phyloP scores from a whole-genome alignment of 1,284 basidiomycete genomes.

The Apiotrichum gamsii region DNA sequence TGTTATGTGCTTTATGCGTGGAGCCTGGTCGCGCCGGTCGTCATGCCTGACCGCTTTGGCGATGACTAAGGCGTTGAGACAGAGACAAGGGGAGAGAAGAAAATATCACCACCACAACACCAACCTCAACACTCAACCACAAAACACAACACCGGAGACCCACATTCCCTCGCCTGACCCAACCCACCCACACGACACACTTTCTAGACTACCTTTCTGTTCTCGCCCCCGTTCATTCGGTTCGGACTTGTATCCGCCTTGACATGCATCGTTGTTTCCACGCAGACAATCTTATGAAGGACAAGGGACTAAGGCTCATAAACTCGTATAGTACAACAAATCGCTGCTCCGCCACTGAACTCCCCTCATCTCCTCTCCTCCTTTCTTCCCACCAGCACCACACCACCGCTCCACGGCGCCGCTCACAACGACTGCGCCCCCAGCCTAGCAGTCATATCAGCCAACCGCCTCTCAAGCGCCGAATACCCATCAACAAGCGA shows the following conservation, averaged over 20 bases:
- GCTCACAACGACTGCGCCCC: too few species aligned
- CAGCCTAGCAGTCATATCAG: slow-evolving; percentile 5
- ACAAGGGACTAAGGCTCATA: neutral
- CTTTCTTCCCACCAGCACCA: too few species aligned
- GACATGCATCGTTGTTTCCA: slow-evolving; percentile 10
- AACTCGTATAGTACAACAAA: neutral
- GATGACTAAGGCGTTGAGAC: slow-evolving; percentile 32
- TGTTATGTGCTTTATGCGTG: slow-evolving; percentile 84
- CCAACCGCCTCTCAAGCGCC: slow-evolving; percentile 11
- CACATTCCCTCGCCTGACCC: too few species aligned
- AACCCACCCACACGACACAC: neutral
- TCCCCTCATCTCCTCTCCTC: neutral
- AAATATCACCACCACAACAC: too few species aligned
- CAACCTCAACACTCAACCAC: too few species aligned
- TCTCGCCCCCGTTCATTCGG: too few species aligned
- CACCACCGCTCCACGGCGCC: too few species aligned
- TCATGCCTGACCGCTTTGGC: slow-evolving; percentile 64
- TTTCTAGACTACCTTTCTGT: too few species aligned
- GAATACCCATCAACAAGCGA: slow-evolving; percentile 5
- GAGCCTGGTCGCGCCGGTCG: slow-evolving; percentile 81
- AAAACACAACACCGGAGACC: too few species aligned
- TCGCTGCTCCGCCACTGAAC: neutral
- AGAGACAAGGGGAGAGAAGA: too few species aligned
- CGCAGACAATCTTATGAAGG: neutral
- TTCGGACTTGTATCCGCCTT: neutral